Evolutionary conservation across 345 rosid species (phyloP), one percentile per base, ranked within the genome.

Genomic region (Bruguiera sexangula): DNA sequence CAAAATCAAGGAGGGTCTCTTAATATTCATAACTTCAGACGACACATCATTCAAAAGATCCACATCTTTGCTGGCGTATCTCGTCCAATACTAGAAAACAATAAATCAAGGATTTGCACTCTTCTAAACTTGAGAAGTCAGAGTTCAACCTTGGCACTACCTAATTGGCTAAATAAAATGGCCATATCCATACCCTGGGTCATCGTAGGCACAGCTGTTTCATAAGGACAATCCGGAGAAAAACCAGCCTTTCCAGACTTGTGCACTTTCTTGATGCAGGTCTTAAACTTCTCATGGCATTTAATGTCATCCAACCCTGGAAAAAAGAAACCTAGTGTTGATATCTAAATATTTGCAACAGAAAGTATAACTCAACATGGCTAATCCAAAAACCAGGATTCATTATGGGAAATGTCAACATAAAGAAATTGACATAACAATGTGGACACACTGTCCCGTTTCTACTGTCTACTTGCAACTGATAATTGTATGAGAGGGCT

Each of bases 181-280:
- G 96, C 97, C 79, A 83, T 80, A 62, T 86, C 89, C 96, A 94
- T 94, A 75, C 96, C 96, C 65, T 85, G 85, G 31, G 75, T 75
- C 85, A 91, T 85, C 2, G 96, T 94, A 8, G 96, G 98, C 73
- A 91, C 86, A 29, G 80, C 95, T 7, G 62, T 73, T 1, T 88
- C 84, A 71, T 88, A 87, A 27, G 95, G 86, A 65, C 98, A 94
- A 52, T 63, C 81, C 21, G 31, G 66, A 52, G 97, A 94, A 73
- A 94, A 91, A 13, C 96, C 91, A 8, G 64, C 76, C 62, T 88
- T 87, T 20, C 88, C 86, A 9, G 87, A 68, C 68, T 75, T 85
- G 30, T 69, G 87, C 46, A 91, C 86, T 67, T 76, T 83, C 86
- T 71, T 88, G 55, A 91, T 83, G 80, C 96, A 94, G 13, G 43